These are phyloP conservation scores for Plantago ovata DNA, from an alignment of 257 asterid genomes.

Conservation along the genomic window DNA sequence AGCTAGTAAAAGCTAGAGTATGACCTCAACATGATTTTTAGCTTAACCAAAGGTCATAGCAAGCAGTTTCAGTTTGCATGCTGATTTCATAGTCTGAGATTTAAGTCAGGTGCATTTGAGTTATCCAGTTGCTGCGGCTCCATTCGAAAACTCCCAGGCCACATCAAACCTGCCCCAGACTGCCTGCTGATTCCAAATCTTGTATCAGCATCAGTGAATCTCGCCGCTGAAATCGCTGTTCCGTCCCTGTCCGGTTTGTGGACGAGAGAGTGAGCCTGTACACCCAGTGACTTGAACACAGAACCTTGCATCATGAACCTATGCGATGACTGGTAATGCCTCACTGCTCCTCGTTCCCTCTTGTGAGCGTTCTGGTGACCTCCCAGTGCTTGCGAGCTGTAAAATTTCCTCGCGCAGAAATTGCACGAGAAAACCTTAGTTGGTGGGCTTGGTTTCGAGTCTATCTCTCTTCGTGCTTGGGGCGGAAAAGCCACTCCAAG, in stretches of 20 bases:
- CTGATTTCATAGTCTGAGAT: slow-evolving; percentile 58
- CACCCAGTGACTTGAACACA: slow-evolving; percentile 50
- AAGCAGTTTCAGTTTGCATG: not conserved
- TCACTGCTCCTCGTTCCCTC: slow-evolving; percentile 62
- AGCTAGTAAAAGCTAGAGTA: too few relatives aligned
- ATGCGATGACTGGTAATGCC: slow-evolving; percentile 43
- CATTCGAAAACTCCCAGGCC: slow-evolving; percentile 70
- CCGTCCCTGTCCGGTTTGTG: slow-evolving; percentile 32
- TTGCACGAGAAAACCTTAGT: slow-evolving; percentile 57
- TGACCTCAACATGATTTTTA: not conserved
- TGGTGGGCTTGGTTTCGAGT: slow-evolving; percentile 28
- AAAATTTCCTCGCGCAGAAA: slow-evolving; percentile 69
- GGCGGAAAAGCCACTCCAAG: slow-evolving; percentile 26
- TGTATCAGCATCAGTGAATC: slow-evolving; percentile 26
- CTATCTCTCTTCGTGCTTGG: slow-evolving; percentile 18
- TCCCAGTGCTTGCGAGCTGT: slow-evolving; percentile 76
- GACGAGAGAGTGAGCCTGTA: slow-evolving; percentile 46
- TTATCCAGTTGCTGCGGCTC: slow-evolving; percentile 25
- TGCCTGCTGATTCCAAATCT: slow-evolving; percentile 27
- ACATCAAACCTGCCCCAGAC: slow-evolving; percentile 26
- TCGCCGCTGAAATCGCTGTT: slow-evolving; percentile 22
- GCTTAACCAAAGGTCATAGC: not conserved
- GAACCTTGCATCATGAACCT: slow-evolving; percentile 27
- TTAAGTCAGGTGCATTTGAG: slow-evolving; percentile 49
- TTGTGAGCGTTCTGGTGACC: slow-evolving; percentile 91